Evolutionary conservation across 1,284 basidiomycete species (phyloP), one percentile per base, ranked within the genome.

Genomic region (Coniophora puteana): DNA sequence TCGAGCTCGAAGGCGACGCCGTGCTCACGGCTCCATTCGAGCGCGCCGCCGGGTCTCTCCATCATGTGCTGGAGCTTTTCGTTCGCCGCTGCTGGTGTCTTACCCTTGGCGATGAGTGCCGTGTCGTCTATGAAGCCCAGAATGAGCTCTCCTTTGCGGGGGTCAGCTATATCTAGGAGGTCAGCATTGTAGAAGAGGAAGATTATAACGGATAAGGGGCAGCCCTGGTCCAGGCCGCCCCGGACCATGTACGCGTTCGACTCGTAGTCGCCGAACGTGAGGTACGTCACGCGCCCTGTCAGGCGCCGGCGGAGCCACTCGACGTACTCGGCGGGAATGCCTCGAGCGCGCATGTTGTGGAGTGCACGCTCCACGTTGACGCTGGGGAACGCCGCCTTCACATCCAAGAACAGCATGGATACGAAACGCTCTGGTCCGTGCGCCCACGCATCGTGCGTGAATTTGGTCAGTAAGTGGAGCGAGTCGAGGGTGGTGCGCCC

Each of bases 331-430:
- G 28, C 23, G 1, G 65, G 65, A 0, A 67, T 43, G 0, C 64
- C 58, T 3, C 45, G n/a, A 24, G 25, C 40, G 5, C 52, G 36
- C 50, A 68, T 49, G 29, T 69, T 51, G 42, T 65, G 57, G 7
- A 57, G 14, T 3, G 70, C 59, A 0, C 50, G 29, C 3, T 55
- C 49, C 1, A 53, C 47, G 2, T 53, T 49, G 0, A 51, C 53
- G 20, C 56, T 68, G 0, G 63, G 67, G 49, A 69, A 72, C 0
- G 67, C 66, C 0, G 58, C 62, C 49, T 67, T 57, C 12, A 71
- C 56, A 45, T 71, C 66, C 1, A 69, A 52, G 44, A 67, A 66
- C 0, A 71, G 43, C 0, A 53, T 50, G 0, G 56, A 52, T 16
- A 31, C 29, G 20, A 8, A 31, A 31, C n/a, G 29, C 14, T 31